Evolutionary conservation across 768 basidiomycete genomes (phyloP).

Genomic region (Rickenella mellea): DNA sequence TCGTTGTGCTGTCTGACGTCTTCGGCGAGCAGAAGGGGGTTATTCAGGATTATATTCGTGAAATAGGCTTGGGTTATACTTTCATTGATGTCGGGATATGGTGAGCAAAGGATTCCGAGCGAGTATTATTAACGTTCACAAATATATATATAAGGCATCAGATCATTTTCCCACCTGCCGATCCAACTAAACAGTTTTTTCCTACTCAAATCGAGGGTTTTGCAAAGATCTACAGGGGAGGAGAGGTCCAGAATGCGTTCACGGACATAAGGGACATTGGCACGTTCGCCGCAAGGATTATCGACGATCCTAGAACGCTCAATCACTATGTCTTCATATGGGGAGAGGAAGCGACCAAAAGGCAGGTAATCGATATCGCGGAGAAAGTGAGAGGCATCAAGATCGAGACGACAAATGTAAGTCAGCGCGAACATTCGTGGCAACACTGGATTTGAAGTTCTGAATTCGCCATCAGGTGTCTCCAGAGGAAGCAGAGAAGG

Average conservation of each 20-base stretch:
- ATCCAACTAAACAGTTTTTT: neutral
- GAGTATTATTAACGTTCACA: neutral
- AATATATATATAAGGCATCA: neutral
- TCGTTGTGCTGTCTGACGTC: neutral
- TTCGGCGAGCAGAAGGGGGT: conserved; percentile 16
- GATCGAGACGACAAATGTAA: no score
- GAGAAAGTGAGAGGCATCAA: conserved; percentile 17
- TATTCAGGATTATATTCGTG: conserved; percentile 16
- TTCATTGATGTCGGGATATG: conserved; percentile 24
- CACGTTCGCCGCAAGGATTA: conserved; percentile 18
- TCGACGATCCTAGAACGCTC: conserved; percentile 21
- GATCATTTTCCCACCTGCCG: neutral
- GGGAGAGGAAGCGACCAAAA: conserved; percentile 16
- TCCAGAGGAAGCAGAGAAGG: no score
- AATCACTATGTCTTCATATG: conserved; percentile 20
- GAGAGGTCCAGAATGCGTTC: conserved; percentile 12
- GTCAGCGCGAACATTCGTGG: no score
- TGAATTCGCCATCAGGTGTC: no score
- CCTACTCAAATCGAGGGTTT: neutral
- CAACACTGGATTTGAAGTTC: no score
- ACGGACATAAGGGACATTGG: conserved; percentile 18
- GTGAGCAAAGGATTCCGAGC: neutral
- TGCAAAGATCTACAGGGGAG: conserved; percentile 10
- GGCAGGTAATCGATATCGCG: conserved; percentile 14
- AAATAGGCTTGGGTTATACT: conserved; percentile 17